Percentiles rank a stretch among this genome's conserved stretches.
phyloP scores from a whole-genome alignment of 805 yeast species.

The Starmerella potacharoeniae region DNA sequence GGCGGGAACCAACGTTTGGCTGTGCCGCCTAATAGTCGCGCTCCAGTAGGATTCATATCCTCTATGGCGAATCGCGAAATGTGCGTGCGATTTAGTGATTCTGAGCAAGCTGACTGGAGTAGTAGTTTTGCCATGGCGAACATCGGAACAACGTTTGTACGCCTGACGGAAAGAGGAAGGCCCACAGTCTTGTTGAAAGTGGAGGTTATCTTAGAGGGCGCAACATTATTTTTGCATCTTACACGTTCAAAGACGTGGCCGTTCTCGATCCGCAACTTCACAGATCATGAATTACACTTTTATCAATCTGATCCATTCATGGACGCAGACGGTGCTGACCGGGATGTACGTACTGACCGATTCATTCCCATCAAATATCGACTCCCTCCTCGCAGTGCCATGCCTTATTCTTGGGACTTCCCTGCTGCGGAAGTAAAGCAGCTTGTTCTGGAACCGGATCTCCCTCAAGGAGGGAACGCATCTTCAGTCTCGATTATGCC shows the following conservation, averaged over 20 bases:
- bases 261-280: slow-evolving; percentile 77
- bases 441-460: slow-evolving; percentile 53
- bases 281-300: slow-evolving; percentile 72
- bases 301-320: slow-evolving; percentile 72
- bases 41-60: slow-evolving; percentile 51
- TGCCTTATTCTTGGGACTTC: slow-evolving; percentile 98
- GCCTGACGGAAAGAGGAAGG: slow-evolving; percentile 49
- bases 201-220: slow-evolving; percentile 65
- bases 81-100: slow-evolving; percentile 32
- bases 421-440: slow-evolving; percentile 86
- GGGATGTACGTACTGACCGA: slow-evolving; percentile 31
- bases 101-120: slow-evolving; percentile 59
- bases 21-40: slow-evolving; percentile 37
- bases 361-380: slow-evolving; percentile 72
- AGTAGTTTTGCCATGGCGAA: slow-evolving; percentile 79
- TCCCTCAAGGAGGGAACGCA: background rate
- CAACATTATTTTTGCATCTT: slow-evolving; percentile 67
- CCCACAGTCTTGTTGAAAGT: slow-evolving; percentile 55
- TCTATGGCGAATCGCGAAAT: slow-evolving; percentile 20
- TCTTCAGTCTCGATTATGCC: background rate
- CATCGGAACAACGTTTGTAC: slow-evolving; percentile 68
- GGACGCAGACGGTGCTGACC: slow-evolving; percentile 52
- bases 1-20: slow-evolving; percentile 17
- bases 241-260: slow-evolving; percentile 85
- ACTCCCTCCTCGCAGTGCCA: slow-evolving; percentile 79